Conservation (phyloP, 345 rosid species). For the Murraya koenigii region DNA sequence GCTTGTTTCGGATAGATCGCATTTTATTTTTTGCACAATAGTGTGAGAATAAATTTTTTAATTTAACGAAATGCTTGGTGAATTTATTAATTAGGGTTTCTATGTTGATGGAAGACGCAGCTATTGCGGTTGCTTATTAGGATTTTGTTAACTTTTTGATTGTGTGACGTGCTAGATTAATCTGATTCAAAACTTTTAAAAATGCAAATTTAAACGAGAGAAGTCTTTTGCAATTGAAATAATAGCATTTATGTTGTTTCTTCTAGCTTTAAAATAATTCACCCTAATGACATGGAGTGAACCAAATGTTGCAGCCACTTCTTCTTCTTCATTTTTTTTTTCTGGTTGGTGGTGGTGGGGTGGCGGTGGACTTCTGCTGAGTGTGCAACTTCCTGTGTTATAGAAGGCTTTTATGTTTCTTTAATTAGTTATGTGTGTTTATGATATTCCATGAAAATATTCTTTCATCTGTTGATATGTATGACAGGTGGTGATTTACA, state of each 20-base stretch:
- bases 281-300: neutral
- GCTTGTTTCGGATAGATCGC: neutral
- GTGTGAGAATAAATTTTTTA: neutral
- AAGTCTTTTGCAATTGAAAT: neutral
- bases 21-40: neutral
- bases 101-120: neutral
- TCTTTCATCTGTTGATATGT: constrained; percentile 4
- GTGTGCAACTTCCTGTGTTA: neutral
- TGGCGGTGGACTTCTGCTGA: too few relatives aligned
- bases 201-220: neutral
- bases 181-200: neutral
- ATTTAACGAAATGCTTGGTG: neutral
- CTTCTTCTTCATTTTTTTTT: neutral
- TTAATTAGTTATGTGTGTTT: neutral
- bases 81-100: neutral
- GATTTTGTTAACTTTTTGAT: neutral
- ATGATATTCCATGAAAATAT: neutral
- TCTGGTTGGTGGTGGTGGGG: neutral
- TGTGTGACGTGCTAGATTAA: neutral
- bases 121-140: neutral
- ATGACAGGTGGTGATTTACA: constrained; percentile 75
- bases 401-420: neutral
- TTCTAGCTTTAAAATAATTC: neutral
- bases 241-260: neutral
- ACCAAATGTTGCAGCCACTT: neutral